These are phyloP conservation scores for Ceraceosorus guamensis DNA, from an alignment of 1,284 basidiomycete genomes.

Conservation along the genomic window DNA sequence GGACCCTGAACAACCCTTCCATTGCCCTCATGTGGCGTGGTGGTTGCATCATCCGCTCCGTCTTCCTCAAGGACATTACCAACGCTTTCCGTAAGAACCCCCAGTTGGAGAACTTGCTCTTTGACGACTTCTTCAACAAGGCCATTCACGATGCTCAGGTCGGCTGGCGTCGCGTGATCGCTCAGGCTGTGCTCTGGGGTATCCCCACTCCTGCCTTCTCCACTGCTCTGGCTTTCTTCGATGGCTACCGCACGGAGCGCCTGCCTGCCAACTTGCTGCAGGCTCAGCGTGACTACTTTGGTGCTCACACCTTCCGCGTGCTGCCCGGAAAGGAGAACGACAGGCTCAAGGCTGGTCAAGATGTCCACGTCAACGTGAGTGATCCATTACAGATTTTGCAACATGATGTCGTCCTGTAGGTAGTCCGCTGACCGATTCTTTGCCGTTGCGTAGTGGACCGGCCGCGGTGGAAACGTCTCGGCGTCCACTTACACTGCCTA, in stretches of 20 bases:
- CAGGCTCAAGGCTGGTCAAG: conserved; percentile 64
- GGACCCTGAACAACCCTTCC: conserved; percentile 68
- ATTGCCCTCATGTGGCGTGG: conserved; percentile 99
- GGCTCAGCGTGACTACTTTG: conserved; percentile 64
- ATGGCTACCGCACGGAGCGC: conserved; percentile 81
- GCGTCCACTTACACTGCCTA: conserved; percentile 85
- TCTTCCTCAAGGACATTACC: conserved; percentile 54
- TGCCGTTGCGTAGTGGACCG: conserved; percentile 56
- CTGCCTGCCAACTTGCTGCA: conserved; percentile 88
- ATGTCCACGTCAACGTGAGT: conserved; percentile 55
- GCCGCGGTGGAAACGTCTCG: conserved; percentile 85
- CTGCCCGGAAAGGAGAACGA: conserved; percentile 39
- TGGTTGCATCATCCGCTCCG: conserved; percentile 82
- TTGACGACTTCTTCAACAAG: conserved; percentile 97
- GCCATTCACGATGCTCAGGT: conserved; percentile 86
- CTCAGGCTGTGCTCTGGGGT: conserved; percentile 94
- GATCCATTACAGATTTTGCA: no score
- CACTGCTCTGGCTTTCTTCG: conserved; percentile 96
- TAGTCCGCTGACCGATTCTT: no score
- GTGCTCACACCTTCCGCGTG: conserved; percentile 32
- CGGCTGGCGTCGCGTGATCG: conserved; percentile 94
- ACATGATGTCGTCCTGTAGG: no score
- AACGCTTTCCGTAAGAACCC: conserved; percentile 80
- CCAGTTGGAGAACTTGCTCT: conserved; percentile 83
- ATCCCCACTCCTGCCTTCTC: conserved; percentile 93